These are phyloP conservation scores for Coemansia sp. DNA, from an alignment of 192 early-diverging fungal species.

Conservation along the genomic window DNA sequence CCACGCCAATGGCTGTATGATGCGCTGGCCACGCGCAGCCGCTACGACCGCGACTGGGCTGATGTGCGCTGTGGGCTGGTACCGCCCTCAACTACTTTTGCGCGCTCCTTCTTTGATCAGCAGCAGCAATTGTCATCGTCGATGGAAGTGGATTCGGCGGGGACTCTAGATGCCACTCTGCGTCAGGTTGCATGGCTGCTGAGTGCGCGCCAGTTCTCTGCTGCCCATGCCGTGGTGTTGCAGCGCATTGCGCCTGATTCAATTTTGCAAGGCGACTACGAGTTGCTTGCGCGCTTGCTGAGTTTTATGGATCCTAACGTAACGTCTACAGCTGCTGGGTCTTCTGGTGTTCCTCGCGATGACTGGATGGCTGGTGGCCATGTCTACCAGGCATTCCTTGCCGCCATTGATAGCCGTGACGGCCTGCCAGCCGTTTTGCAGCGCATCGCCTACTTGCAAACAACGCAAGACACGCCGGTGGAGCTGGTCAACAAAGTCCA, in stretches of 20 bases:
- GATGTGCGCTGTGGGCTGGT: conserved; percentile 6
- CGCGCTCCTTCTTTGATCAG: background rate
- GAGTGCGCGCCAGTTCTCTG: conserved; percentile 38
- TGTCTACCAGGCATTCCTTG: conserved; percentile 31
- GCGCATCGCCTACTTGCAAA: conserved; percentile 9
- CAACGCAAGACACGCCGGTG: background rate
- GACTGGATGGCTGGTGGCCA: conserved; percentile 35
- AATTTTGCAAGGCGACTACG: conserved; percentile 51
- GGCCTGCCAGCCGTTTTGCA: conserved; percentile 23
- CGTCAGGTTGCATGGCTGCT: conserved; percentile 39
- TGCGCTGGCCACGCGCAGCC: conserved; percentile 46
- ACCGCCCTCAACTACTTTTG: too few species aligned
- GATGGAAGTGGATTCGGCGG: too few species aligned
- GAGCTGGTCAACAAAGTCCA: conserved; percentile 10
- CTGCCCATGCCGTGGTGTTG: conserved; percentile 54
- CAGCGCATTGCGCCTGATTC: conserved; percentile 55
- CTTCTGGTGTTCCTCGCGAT: conserved; percentile 1
- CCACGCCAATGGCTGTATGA: conserved; percentile 57
- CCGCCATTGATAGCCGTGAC: conserved; percentile 13
- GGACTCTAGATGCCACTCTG: too few species aligned
- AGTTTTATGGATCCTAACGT: conserved; percentile 23
- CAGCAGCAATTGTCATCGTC: background rate
- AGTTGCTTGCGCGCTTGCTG: conserved; percentile 33
- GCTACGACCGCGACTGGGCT: conserved; percentile 47
- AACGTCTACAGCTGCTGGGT: background rate